Base-by-base conservation (phyloP, 306 rosid genomes). In the Malus fusca region DNA sequence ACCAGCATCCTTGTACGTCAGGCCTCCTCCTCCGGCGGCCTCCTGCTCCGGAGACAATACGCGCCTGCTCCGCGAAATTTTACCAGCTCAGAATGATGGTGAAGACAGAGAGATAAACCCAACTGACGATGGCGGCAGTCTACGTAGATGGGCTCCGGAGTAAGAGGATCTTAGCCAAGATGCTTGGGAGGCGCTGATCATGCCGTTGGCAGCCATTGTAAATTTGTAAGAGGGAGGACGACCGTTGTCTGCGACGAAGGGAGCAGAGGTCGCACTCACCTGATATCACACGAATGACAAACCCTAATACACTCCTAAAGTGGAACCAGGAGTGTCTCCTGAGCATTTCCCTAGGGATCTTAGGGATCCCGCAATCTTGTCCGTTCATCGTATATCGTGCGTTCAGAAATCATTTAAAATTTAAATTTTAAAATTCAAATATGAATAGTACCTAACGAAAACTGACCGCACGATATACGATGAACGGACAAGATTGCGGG, bases 1-100 rank as follows among this genome's bases (percentile, higher is more conserved):
- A 2, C 98, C 97, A 30, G 98, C 88, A 37, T 88, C 97, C 74
- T 83, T 90, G 66, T 95, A 95, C 1, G 96, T 90, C n/a, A 95
- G 89, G 59, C 95, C 88, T 48, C 8, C 53, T 46, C 19, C 53
- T 14, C 53, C 19, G 53, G 53, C 7, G 2, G 7, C 53, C 53
- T 48, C 19, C 19, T 48, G 53, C 53, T 48, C 19, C 55, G 55
- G 18, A 48, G 55, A 48, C 8, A 48, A 15, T 0, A 48, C 21
- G 55, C 21, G 55, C 55, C 55, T 5, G 55, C 55, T 15, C 55
- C 2, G 21, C 55, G 21, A 48, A 15, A 15, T 5, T 48, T 48
- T 48, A 1, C 55, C 55, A 15, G 55, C 55, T 4, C 21, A 15
- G 5, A 6, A 48, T 48, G 55, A 1, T 48, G 55, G 7, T 48